Percentiles rank a stretch among this genome's conserved stretches.
These are phyloP conservation scores for Metschnikowia corniflorae DNA, from an alignment of 805 yeast species.

Conservation along the genomic window DNA sequence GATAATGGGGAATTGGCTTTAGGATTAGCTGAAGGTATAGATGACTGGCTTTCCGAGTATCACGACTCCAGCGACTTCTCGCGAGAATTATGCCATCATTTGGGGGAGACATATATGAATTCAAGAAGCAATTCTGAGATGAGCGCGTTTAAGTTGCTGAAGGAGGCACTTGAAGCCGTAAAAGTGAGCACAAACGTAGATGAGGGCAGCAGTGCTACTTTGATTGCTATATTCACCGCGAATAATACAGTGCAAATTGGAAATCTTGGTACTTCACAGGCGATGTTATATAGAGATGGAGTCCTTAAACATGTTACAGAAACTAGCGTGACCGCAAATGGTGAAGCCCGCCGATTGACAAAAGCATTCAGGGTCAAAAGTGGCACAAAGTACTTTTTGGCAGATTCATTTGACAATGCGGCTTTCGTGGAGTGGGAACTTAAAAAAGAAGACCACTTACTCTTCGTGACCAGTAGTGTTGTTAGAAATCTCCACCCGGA, in stretches of 20 bases:
- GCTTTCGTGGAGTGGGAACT: conserved; percentile 5
- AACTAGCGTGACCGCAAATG: background rate
- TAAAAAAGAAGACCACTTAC: conserved; percentile 1
- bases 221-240: conserved; percentile 4
- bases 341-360: conserved; percentile 1
- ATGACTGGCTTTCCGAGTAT: background rate
- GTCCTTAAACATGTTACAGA: background rate
- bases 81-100: conserved; percentile 2
- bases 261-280: conserved; percentile 4
- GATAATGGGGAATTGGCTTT: conserved; percentile 4
- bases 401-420: background rate
- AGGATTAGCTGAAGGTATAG: conserved; percentile 5
- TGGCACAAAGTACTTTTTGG: background rate
- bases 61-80: conserved; percentile 1
- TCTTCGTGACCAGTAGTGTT: conserved; percentile 3
- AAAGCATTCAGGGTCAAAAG: background rate
- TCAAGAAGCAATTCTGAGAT: background rate
- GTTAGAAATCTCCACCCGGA: background rate
- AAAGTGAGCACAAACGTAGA: background rate
- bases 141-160: conserved; percentile 1
- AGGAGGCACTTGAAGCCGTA: conserved; percentile 1
- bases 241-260: conserved; percentile 1
- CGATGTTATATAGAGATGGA: conserved; percentile 5
- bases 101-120: background rate
- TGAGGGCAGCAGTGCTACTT: conserved; percentile 1